These are phyloP conservation scores for Trichoderma sp. DNA, from an alignment of 2,329 filamentous ascomycete genomes.

Conservation along the genomic window DNA sequence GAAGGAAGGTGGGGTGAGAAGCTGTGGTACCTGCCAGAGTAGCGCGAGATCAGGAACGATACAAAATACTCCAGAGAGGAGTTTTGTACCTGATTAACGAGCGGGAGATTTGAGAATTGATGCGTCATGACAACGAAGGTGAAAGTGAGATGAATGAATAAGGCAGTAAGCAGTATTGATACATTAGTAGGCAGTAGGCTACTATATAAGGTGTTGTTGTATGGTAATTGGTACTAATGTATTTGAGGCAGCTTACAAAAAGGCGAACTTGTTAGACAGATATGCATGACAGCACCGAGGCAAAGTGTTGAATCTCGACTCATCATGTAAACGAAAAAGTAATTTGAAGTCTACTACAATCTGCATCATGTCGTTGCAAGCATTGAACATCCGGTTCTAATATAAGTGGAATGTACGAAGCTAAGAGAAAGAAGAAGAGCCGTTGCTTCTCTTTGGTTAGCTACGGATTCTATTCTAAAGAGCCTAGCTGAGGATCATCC, in stretches of 20 bases:
- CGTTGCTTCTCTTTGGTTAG: not conserved
- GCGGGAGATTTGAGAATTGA: not conserved
- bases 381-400: not conserved
- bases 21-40: constrained; percentile 12
- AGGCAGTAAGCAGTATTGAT: not conserved
- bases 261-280: not conserved
- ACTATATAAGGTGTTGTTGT: not conserved
- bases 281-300: not conserved
- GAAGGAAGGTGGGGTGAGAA: constrained; percentile 1
- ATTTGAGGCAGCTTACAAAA: too few species aligned
- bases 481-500: not conserved
- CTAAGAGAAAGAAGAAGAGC: not conserved
- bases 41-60: not conserved
- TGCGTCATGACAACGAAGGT: not conserved
- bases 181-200: not conserved
- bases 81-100: not conserved
- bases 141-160: not conserved
- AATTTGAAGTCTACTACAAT: not conserved
- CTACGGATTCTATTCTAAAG: not conserved
- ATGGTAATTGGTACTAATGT: not conserved
- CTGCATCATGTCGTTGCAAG: not conserved
- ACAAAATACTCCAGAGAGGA: not conserved
- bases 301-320: not conserved
- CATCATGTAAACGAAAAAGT: not conserved
- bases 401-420: not conserved